Evolutionary conservation across 2,329 filamentous ascomycete species (phyloP).

Genomic region (Ophiostoma himal-ulmi): DNA sequence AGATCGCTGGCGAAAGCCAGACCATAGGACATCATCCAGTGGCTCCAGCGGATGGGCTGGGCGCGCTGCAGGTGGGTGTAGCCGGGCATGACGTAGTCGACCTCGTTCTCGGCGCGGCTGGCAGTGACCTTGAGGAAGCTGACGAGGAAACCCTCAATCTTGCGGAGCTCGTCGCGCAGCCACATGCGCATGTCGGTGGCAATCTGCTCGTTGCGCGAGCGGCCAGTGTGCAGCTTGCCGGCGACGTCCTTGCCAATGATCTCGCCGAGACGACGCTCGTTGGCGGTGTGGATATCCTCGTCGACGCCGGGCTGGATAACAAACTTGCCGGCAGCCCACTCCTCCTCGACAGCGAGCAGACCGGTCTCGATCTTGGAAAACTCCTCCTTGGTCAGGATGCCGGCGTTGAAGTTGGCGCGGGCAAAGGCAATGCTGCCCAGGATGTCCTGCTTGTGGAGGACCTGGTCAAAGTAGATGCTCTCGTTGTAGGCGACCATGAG

Average conservation of each 20-base stretch:
- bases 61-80: slow-evolving; percentile 86
- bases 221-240: slow-evolving; percentile 83
- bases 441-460: slow-evolving; percentile 75
- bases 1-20: slow-evolving; percentile 68
- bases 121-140: slow-evolving; percentile 65
- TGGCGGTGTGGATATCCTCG: slow-evolving; percentile 62
- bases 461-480: slow-evolving; percentile 70
- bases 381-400: slow-evolving; percentile 67
- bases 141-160: slow-evolving; percentile 62
- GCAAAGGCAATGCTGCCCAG: slow-evolving; percentile 75
- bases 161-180: slow-evolving; percentile 67
- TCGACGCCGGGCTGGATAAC: slow-evolving; percentile 47
- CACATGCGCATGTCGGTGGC: slow-evolving; percentile 87
- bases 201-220: slow-evolving; percentile 85
- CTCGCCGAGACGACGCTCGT: slow-evolving; percentile 69
- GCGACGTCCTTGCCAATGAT: slow-evolving; percentile 79
- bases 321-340: slow-evolving; percentile 50
- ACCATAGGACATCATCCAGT: slow-evolving; percentile 74
- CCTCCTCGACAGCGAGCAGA: slow-evolving; percentile 50
- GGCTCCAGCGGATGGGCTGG: slow-evolving; percentile 71
- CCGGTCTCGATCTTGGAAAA: slow-evolving; percentile 69
- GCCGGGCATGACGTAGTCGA: slow-evolving; percentile 75
- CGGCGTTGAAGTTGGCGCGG: slow-evolving; percentile 67
- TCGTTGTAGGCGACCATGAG: slow-evolving; percentile 84
- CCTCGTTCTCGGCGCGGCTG: slow-evolving; percentile 64